Evolutionary conservation across 345 rosid genomes (phyloP).

Genomic region (Brassica rapa): DNA sequence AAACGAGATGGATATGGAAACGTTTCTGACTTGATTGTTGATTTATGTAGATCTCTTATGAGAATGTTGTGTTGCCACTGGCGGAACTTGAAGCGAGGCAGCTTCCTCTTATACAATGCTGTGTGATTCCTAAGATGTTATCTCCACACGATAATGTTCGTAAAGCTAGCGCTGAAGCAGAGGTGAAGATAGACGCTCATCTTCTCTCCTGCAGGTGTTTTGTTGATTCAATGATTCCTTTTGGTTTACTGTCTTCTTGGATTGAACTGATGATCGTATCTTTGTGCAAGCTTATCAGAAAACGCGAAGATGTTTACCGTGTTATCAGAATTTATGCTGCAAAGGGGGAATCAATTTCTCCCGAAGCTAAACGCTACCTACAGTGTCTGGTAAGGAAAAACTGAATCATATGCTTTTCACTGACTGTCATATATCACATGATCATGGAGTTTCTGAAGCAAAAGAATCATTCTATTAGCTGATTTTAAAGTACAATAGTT

Average conservation of each 20-base stretch:
- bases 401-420: constrained; percentile 11
- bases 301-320: constrained; percentile 79
- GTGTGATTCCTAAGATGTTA: constrained; percentile 71
- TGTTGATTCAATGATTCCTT: not conserved
- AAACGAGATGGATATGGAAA: not conserved
- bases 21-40: not conserved
- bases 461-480: too few species aligned
- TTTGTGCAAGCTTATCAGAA: constrained; percentile 61
- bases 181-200: constrained; percentile 69
- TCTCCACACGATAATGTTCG: constrained; percentile 59
- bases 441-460: not conserved
- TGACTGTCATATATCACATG: constrained; percentile 12
- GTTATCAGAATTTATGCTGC: constrained; percentile 65
- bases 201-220: constrained; percentile 66
- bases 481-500: not conserved
- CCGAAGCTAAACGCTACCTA: constrained; percentile 64
- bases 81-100: constrained; percentile 79
- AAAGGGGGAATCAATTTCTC: constrained; percentile 57
- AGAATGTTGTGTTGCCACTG: constrained; percentile 66
- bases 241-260: not conserved
- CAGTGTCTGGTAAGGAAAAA: constrained; percentile 77
- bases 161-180: constrained; percentile 83
- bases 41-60: constrained; percentile 64
- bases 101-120: constrained; percentile 71
- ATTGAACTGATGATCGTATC: constrained; percentile 26